These are phyloP conservation scores for Chlorella sp. DNA, from an alignment of 139 green algal genomes.

Conservation along the genomic window DNA sequence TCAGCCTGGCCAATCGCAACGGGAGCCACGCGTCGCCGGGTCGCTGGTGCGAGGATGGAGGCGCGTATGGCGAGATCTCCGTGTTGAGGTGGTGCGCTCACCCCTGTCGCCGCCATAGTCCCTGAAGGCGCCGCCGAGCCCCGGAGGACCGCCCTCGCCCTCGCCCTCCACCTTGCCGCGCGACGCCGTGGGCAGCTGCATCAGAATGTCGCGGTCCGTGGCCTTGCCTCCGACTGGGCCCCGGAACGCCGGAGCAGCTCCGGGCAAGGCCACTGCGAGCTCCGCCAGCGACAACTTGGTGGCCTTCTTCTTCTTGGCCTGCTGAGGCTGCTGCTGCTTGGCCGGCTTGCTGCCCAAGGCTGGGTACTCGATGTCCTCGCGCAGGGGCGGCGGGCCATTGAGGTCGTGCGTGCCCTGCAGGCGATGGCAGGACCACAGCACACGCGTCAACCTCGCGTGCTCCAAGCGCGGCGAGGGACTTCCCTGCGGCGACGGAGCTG, in stretches of 20 bases:
- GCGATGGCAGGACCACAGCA: background rate
- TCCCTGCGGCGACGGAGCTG: background rate
- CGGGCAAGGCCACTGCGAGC: background rate
- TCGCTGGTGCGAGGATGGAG: too few relatives aligned
- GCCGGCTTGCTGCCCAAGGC: background rate
- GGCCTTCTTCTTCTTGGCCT: background rate
- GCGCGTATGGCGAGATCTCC: too few relatives aligned
- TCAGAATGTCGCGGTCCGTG: conserved; percentile 1
- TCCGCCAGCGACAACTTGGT: background rate
- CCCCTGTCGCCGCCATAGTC: conserved; percentile 64
- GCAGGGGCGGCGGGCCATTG: background rate
- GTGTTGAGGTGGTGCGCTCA: too few relatives aligned
- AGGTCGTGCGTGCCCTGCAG: conserved; percentile 1
- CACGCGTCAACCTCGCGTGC: too few relatives aligned
- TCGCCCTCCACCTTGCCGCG: conserved; percentile 13
- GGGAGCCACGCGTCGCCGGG: too few relatives aligned
- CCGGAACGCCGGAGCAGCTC: background rate
- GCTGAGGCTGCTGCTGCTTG: background rate
- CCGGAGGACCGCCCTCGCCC: conserved; percentile 5
- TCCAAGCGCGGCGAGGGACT: background rate
- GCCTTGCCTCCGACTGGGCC: background rate
- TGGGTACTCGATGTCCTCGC: background rate
- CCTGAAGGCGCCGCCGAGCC: conserved; percentile 67
- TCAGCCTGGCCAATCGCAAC: too few relatives aligned
- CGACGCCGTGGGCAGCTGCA: conserved; percentile 1